phyloP scores from a whole-genome alignment of 306 rosid genomes.

The Senna tora region DNA sequence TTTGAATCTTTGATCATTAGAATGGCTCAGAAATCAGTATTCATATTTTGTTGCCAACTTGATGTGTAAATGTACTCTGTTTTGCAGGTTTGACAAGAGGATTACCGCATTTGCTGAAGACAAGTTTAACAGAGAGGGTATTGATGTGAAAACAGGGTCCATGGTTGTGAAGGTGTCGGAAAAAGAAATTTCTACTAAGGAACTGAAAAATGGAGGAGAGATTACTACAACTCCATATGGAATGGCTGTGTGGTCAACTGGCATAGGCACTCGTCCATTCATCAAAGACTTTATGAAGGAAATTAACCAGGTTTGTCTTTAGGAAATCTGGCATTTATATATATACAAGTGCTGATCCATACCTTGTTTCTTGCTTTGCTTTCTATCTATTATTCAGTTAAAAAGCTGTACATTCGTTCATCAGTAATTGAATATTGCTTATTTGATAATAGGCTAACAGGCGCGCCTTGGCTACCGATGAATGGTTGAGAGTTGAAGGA shows the following conservation, averaged over 20 bases:
- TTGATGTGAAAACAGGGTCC: constrained; percentile 90
- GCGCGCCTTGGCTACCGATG: constrained; percentile 96
- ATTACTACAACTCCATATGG: constrained; percentile 76
- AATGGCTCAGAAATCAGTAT: neutral
- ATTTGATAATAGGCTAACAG: constrained; percentile 65
- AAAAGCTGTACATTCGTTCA: neutral
- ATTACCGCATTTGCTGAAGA: constrained; percentile 90
- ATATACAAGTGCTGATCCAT: neutral
- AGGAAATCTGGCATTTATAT: constrained; percentile 24
- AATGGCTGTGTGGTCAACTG: constrained; percentile 99
- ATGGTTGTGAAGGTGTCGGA: constrained; percentile 89
- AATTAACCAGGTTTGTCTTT: constrained; percentile 78
- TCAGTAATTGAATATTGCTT: constrained; percentile 5
- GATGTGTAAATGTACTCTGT: constrained; percentile 26
- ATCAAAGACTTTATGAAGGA: constrained; percentile 80
- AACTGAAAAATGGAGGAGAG: constrained; percentile 75
- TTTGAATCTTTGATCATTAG: constrained; percentile 11
- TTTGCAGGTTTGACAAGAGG: constrained; percentile 92
- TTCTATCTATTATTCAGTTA: neutral
- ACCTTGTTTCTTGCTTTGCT: neutral
- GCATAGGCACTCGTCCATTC: constrained; percentile 91
- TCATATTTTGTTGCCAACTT: neutral
- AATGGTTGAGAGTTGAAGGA: constrained; percentile 98
- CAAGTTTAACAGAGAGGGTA: constrained; percentile 84
- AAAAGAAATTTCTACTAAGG: constrained; percentile 80